Evolutionary conservation across 2,329 filamentous ascomycete species (phyloP).

Genomic region (Fusarium nisikadoi): DNA sequence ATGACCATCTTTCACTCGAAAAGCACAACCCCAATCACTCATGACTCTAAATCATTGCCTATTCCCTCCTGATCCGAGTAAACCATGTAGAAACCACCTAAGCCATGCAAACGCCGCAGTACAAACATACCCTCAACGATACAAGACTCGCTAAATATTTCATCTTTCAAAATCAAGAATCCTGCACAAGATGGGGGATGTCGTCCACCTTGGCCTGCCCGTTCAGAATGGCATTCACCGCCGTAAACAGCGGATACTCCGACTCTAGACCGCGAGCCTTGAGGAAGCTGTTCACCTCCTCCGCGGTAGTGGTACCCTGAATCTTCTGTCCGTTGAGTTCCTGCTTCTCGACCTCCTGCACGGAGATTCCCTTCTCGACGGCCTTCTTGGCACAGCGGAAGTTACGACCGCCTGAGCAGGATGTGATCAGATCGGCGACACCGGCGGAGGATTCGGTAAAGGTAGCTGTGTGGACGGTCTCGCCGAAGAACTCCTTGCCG

Average conservation of each 20-base stretch:
- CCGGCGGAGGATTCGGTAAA: conserved; percentile 98
- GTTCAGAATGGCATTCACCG: conserved; percentile 82
- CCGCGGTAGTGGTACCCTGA: conserved; percentile 91
- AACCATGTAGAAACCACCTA: conserved; percentile 20
- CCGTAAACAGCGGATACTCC: conserved; percentile 92
- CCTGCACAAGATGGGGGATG: conserved; percentile 75
- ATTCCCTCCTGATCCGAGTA: conserved; percentile 16
- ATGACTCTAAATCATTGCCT: conserved; percentile 24
- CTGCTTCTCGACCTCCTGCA: conserved; percentile 86
- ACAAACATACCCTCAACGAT: conserved; percentile 6
- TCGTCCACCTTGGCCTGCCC: conserved; percentile 81
- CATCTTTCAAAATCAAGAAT: conserved; percentile 35
- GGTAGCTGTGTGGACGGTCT: conserved; percentile 81
- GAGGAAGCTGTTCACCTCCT: conserved; percentile 90
- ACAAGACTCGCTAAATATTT: conserved; percentile 12
- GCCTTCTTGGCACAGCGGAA: conserved; percentile 93
- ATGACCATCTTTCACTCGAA: not conserved
- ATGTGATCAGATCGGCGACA: conserved; percentile 95
- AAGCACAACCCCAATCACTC: not conserved
- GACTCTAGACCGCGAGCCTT: conserved; percentile 79
- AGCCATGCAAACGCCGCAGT: conserved; percentile 40
- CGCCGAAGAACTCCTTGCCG: conserved; percentile 89
- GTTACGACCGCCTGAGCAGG: conserved; percentile 90
- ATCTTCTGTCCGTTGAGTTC: conserved; percentile 97
- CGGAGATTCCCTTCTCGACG: conserved; percentile 79